Evolutionary conservation across 169 alveolate genomes (phyloP).

Genomic region (Cryptosporidium xiaoi): DNA sequence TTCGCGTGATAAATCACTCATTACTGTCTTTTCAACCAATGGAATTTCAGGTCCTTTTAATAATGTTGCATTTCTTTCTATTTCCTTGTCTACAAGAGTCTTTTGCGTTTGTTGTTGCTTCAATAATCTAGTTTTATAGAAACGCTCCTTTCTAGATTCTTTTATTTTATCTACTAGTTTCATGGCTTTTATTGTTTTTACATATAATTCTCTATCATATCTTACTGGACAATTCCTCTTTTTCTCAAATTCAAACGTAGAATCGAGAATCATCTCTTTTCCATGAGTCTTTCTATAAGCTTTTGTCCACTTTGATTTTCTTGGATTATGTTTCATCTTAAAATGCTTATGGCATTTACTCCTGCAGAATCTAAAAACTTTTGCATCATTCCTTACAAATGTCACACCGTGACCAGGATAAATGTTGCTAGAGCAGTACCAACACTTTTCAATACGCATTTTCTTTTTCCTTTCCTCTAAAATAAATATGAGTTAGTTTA

Average conservation of each 20-base stretch:
- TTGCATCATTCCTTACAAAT: constrained; percentile 98
- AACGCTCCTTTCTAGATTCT: constrained; percentile 88
- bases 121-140: constrained; percentile 70
- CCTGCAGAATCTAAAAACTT: constrained; percentile 97
- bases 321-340: constrained; percentile 98
- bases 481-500: too few species aligned
- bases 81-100: constrained; percentile 61
- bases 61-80: constrained; percentile 62
- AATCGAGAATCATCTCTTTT: constrained; percentile 96
- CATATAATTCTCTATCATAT: constrained; percentile 94
- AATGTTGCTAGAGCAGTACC: constrained; percentile 95
- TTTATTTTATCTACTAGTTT: constrained; percentile 93
- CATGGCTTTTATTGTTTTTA: constrained; percentile 96
- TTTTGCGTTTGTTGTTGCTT: constrained; percentile 70
- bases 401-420: constrained; percentile 99
- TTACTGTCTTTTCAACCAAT: constrained; percentile 12
- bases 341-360: constrained; percentile 98
- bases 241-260: constrained; percentile 96
- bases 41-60: constrained; percentile 72
- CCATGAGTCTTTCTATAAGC: constrained; percentile 95
- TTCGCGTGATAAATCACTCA: constrained; percentile 57
- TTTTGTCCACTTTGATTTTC: constrained; percentile 99
- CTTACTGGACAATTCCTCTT: constrained; percentile 94
- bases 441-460: constrained; percentile 97
- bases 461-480: background rate